Percentiles rank a stretch among this genome's conserved stretches.
Conservation (phyloP, 495 filamentous ascomycete species). For the Hypoxylon subgilvum region DNA sequence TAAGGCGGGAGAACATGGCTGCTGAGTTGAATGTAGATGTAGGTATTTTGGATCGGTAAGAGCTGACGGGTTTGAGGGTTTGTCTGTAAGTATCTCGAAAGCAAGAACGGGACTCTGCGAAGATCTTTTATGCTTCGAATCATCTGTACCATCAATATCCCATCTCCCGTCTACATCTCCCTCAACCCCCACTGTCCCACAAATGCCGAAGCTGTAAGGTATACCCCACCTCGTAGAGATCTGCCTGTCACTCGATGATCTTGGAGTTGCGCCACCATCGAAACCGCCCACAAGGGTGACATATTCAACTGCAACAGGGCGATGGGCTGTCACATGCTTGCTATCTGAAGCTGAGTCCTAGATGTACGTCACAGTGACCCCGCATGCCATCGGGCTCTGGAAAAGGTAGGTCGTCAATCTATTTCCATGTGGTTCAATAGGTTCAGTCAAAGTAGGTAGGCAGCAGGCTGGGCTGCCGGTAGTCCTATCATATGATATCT, state of each 20-base stretch:
- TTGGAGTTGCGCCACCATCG: neutral
- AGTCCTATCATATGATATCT: neutral
- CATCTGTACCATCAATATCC: no score
- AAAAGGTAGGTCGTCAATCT: no score
- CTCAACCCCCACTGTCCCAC: neutral
- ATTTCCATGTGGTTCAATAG: no score
- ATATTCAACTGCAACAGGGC: no score
- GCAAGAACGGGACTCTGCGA: neutral
- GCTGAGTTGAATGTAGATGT: neutral
- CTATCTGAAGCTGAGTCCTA: no score
- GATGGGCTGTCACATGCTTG: no score
- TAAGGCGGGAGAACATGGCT: neutral
- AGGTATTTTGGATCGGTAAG: no score
- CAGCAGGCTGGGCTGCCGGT: neutral
- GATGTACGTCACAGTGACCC: no score
- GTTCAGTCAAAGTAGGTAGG: no score
- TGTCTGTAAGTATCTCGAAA: neutral
- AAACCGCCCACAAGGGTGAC: neutral
- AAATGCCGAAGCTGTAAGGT: neutral
- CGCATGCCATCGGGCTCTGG: no score
- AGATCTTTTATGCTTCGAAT: neutral
- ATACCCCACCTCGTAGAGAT: neutral
- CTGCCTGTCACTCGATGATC: neutral
- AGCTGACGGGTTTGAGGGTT: neutral
- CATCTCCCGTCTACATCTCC: neutral